Base-by-base conservation (phyloP, 768 basidiomycete species). In the Sarcodon aspratus region DNA sequence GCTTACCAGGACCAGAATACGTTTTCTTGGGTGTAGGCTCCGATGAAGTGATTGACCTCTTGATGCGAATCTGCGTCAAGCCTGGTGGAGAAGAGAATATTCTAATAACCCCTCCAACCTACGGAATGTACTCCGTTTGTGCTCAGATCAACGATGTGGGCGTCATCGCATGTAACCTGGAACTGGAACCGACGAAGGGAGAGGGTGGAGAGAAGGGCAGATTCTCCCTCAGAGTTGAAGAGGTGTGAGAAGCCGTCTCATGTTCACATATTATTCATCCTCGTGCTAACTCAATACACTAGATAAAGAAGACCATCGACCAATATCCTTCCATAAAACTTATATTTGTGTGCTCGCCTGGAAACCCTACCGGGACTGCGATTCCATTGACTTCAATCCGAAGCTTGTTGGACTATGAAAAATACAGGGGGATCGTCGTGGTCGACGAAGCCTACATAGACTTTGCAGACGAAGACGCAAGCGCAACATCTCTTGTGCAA, bases 371-470 rank as follows among this genome's bases (percentile, higher is more conserved):
- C 0, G 92, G 93, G 8, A 97, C 94, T 0, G 64, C 83, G 27
- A 79, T 98, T 47, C 75, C 90, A 0, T 75, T 94, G 21, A 58
- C 73, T 9, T 74, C 82, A 10, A 70, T 98, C 50, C 74, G 78
- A 1, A 58, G 73, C 9, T 64, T 98, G 12, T 69, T 95, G 21
- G 82, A 92, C 32, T 87, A 87, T 63, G 73, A 80, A 8, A 70
- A 72, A 0, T 98, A 88, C 76, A 89, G 82, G 55, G 96, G 96
- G 7, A 80, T 99, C 52, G 82, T 97, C 36, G 75, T 95, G 31
- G 82, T 98, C 6, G 96, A 99, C 59, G 96, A 99, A 63, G 96
- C 96, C 0, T 98, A 99, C 66, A 86, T 98, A 61, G 96, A 99
- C 63, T 99, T 98, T 58, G 79, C 86, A 0, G 73, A 73, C 0